These are phyloP conservation scores for Vigna hirtella DNA, from an alignment of 306 rosid genomes.

Conservation along the genomic window DNA sequence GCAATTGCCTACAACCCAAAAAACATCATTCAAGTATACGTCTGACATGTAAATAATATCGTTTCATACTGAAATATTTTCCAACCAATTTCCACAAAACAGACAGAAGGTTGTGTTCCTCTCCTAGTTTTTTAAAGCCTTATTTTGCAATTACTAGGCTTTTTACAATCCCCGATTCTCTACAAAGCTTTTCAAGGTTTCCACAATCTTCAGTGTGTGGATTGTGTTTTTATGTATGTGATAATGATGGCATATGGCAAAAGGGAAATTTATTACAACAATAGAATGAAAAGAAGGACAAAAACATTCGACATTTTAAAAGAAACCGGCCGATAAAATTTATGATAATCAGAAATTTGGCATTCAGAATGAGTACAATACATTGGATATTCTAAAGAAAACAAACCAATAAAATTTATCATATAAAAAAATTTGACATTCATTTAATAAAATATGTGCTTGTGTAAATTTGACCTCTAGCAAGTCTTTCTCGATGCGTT, in stretches of 20 bases:
- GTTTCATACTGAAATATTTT: constrained; percentile 8
- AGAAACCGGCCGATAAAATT: neutral
- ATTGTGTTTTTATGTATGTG: neutral
- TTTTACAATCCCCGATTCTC: neutral
- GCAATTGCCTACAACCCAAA: neutral
- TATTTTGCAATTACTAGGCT: neutral
- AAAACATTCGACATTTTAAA: neutral
- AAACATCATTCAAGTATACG: constrained; percentile 1
- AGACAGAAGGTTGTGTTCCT: neutral
- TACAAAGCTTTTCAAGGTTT: constrained; percentile 15
- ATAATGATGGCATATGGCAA: neutral
- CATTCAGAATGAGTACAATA: neutral
- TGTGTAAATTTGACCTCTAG: constrained; percentile 65
- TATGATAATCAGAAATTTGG: constrained; percentile 3
- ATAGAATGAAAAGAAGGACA: neutral
- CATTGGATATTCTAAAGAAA: neutral
- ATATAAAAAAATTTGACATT: neutral
- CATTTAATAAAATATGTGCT: neutral
- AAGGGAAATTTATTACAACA: neutral
- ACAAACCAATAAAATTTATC: neutral
- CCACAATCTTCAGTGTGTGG: neutral
- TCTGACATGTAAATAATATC: neutral
- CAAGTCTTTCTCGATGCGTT: constrained; percentile 97
- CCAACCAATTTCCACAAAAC: neutral
- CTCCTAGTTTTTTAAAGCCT: neutral